Evolutionary conservation across 2,329 filamentous ascomycete genomes (phyloP).

Genomic region (Curvularia spicifera): DNA sequence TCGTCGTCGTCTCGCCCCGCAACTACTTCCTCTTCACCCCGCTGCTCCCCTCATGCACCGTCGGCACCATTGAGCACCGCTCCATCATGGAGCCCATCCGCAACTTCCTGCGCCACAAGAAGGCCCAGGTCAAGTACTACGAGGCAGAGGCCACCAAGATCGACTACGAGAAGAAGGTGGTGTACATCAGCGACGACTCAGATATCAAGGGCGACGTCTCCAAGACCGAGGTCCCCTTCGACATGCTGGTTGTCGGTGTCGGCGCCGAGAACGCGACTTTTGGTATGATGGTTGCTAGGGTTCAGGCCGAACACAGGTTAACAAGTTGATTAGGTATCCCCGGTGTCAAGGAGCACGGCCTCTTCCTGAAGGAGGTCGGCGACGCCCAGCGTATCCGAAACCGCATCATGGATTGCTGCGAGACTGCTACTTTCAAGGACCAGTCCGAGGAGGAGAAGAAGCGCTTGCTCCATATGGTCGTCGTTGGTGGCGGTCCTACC

Average conservation of each 20-base stretch:
- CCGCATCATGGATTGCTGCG: conserved; percentile 99
- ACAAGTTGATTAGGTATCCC: conserved; percentile 68
- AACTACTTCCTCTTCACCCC: conserved; percentile 99
- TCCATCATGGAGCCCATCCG: conserved; percentile 99
- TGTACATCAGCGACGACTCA: conserved; percentile 90
- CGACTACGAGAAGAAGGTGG: conserved; percentile 86
- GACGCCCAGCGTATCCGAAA: conserved; percentile 97
- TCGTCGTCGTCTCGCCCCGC: conserved; percentile 94
- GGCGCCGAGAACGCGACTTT: conserved; percentile 99
- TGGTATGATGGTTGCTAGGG: conserved; percentile 59
- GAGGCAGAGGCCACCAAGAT: conserved; percentile 97
- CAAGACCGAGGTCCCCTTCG: conserved; percentile 90
- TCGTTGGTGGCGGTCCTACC: conserved; percentile 82
- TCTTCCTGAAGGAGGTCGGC: conserved; percentile 97
- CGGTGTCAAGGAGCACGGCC: conserved; percentile 91
- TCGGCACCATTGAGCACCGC: conserved; percentile 95
- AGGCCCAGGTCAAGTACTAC: conserved; percentile 92
- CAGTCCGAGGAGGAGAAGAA: conserved; percentile 86
- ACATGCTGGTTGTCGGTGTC: conserved; percentile 97
- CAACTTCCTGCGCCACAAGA: conserved; percentile 94
- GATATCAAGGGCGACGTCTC: conserved; percentile 84
- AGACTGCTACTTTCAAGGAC: conserved; percentile 98
- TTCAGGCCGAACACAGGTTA: conserved; percentile 16
- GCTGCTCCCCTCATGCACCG: conserved; percentile 94
- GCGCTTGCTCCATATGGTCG: conserved; percentile 97